Percentiles rank a stretch among this genome's conserved stretches.
These are phyloP conservation scores for Hanseniaspora vineae DNA, from an alignment of 805 yeast genomes.

Conservation along the genomic window DNA sequence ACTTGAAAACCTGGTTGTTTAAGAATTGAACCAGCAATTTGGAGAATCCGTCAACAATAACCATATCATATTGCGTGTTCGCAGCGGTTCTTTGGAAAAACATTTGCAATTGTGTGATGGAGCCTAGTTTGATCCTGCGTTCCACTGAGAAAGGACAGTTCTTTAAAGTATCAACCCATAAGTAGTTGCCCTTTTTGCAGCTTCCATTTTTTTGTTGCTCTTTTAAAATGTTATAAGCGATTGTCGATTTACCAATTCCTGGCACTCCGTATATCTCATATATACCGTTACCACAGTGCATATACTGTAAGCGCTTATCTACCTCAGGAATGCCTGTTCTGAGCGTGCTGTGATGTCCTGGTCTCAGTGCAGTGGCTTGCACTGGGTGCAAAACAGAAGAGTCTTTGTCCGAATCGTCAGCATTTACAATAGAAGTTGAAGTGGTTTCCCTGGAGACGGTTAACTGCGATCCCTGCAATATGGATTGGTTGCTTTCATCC, in stretches of 20 bases:
- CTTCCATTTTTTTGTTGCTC: not conserved
- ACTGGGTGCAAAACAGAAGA: not conserved
- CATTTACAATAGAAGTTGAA: too few relatives aligned
- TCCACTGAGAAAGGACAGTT: not conserved
- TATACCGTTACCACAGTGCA: constrained; percentile 5
- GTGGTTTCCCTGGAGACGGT: not conserved
- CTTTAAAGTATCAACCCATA: constrained; percentile 20
- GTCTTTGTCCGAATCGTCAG: too few relatives aligned
- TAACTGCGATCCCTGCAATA: not conserved
- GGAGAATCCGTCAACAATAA: constrained; percentile 23
- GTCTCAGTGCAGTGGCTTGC: not conserved
- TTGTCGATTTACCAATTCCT: constrained; percentile 19
- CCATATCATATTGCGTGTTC: constrained; percentile 7
- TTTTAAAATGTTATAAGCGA: constrained; percentile 13
- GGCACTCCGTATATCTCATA: constrained; percentile 25
- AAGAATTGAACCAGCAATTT: constrained; percentile 17
- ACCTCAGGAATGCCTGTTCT: not conserved
- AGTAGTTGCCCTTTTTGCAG: not conserved
- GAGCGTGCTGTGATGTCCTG: not conserved
- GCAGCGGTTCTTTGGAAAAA: constrained; percentile 12
- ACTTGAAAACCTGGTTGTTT: constrained; percentile 3
- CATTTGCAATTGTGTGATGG: constrained; percentile 12
- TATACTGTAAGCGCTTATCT: not conserved
- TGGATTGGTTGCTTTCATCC: not conserved
- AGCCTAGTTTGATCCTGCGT: not conserved